Evolutionary conservation across 192 early-diverging fungal genomes (phyloP), one percentile per base, ranked within the genome.

Genomic region (Dispira parvispora): DNA sequence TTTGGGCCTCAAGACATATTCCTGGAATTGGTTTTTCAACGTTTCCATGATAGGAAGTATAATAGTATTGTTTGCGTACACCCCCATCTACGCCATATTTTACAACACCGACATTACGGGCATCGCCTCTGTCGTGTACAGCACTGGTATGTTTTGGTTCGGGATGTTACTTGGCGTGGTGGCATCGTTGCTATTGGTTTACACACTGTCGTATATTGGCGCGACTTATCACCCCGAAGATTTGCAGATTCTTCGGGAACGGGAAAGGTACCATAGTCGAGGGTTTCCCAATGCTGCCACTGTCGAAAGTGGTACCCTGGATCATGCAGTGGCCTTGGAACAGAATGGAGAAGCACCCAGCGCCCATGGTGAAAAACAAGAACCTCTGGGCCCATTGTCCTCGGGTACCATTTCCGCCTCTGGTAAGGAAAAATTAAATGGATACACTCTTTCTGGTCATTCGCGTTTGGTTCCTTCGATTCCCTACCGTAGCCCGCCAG

Each of bases 11-110:
- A 88, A 86, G 65, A 81, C 87, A 0, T 87, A 83, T 63, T 81
- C 84, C 68, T 98, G 93, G 93, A 89, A 88, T 20, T 89, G 80
- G 77, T 65, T 89, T 46, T 87, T 82, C 57, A 76, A 79, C 18
- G 69, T 78, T 27, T 75, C 82, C 28, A 70, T 97, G 38, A 64
- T 67, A 53, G 61, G 82, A 8, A 86, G 88, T 45, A 78, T 94
- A 26, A 62, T 74, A 1, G 69, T 91, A 38, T 80, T 86, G 69
- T 69, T 88, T 18, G 61, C 66, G 5, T 91, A 90, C 70, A 71
- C 91, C 8, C 25, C 83, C 10, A 66, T 82, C 2, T 90, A 90
- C 71, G 78, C 84, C 8, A 66, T 74, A 0, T 69, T 82, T 47
- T 62, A 68, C 1, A 71, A 69, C 55, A 82, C 76, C 43, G 74